These are phyloP conservation scores for Pyricularia sp. DNA, from an alignment of 2,329 filamentous ascomycete genomes.

Conservation along the genomic window DNA sequence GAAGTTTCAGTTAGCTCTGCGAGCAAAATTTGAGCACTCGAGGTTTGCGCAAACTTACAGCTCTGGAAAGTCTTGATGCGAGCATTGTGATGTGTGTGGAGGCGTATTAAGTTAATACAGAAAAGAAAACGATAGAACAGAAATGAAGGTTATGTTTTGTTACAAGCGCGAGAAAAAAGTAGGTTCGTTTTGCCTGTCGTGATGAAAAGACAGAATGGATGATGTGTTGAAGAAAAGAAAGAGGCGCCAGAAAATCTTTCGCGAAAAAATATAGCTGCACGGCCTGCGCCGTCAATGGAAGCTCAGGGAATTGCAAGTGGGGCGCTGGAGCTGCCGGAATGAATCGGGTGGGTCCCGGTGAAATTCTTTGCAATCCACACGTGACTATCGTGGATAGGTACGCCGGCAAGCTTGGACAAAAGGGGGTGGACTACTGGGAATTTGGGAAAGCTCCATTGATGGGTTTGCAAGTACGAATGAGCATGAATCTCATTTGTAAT, in stretches of 20 bases:
- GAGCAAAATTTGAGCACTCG: constrained; percentile 10
- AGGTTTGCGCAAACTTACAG: constrained; percentile 46
- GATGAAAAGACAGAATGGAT: constrained; percentile 7
- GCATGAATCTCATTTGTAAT: not conserved
- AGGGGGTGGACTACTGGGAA: too few relatives aligned
- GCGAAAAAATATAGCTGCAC: constrained; percentile 2
- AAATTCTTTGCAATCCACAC: not conserved
- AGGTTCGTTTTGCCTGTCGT: constrained; percentile 4
- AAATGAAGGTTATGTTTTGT: constrained; percentile 23
- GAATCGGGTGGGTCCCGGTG: not conserved
- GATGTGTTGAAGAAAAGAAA: constrained; percentile 16
- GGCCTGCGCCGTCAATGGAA: constrained; percentile 3
- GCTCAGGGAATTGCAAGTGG: constrained; percentile 5
- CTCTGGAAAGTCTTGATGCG: constrained; percentile 62
- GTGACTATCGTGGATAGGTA: not conserved
- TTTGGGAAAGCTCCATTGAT: not conserved
- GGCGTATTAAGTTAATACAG: constrained; percentile 11
- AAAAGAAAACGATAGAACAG: constrained; percentile 21
- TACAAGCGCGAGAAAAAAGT: constrained; percentile 13
- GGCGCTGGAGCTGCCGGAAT: not conserved
- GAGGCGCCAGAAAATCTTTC: constrained; percentile 9
- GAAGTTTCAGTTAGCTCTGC: constrained; percentile 13
- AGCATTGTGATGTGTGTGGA: constrained; percentile 47
- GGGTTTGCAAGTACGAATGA: not conserved
- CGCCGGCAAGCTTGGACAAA: too few relatives aligned